Base-by-base conservation (phyloP, 2,329 filamentous ascomycete species). In the Elsinoe ampelina region DNA sequence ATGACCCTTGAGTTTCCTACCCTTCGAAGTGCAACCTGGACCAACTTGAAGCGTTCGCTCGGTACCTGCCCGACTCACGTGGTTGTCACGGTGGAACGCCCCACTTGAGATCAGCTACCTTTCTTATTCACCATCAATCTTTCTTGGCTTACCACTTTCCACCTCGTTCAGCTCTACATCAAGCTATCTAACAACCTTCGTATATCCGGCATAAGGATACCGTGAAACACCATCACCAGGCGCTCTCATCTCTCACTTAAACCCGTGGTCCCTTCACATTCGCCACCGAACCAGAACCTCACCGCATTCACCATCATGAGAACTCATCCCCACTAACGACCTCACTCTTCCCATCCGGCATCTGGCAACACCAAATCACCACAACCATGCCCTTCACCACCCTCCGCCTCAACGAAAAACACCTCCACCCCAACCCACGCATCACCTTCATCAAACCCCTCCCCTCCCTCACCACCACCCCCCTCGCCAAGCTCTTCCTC, bases 361-460 rank as follows among this genome's bases (percentile, higher is more conserved):
- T n/a, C 13, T 54, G 32, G 7, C 13, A 38, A 26, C 11, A 11
- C 38, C n/a, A 30, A 22, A 38, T 17, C 36, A 15, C 32, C 20
- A 22, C 51, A 39, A 41, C 26, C 19, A 56, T 56, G 54, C 54
- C 54, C 13, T 30, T 56, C 54, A 56, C 35, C 54, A 56, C 54
- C 41, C 54, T 56, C 42, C 54, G 54, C 30, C 54, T 56, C 17
- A 56, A 56, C 32, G 41, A 56, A 48, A 45, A 48, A 36, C 39
- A 56, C 12, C 54, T 56, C 39, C 54, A 56, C 58, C 88, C 89
- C 6, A 95, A 93, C 64, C 76, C 82, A 19, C 80, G 83, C 59
- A 88, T 95, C 63, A 82, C 88, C 67, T 95, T 95, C 74, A 92
- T 95, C 73, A 90, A 90, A 65, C 84, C 89, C 1, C 75, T 91